phyloP scores from a whole-genome alignment of 1,284 basidiomycete species.

The Paramarasmius palmivorus region DNA sequence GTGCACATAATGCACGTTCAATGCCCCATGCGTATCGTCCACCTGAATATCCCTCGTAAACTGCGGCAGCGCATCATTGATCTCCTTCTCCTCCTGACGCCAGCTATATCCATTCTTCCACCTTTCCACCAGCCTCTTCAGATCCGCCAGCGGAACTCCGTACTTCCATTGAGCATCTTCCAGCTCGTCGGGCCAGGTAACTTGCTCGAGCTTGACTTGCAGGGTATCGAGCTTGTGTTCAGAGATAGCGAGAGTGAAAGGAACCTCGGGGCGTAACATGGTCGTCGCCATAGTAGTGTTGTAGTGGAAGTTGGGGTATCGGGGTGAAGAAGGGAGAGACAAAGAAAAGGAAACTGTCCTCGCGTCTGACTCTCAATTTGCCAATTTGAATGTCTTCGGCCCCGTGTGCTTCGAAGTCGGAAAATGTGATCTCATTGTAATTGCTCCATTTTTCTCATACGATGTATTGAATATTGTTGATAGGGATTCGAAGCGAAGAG shows the following conservation, averaged over 20 bases:
- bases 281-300: background rate
- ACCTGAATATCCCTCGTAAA: constrained; percentile 46
- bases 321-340: background rate
- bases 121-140: constrained; percentile 38
- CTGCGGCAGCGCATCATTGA: constrained; percentile 48
- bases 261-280: background rate
- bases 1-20: constrained; percentile 54
- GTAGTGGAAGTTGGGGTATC: background rate
- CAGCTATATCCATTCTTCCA: constrained; percentile 51
- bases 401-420: too few species aligned
- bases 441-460: too few species aligned
- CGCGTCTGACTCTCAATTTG: too few species aligned
- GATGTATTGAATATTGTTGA: too few species aligned
- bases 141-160: constrained; percentile 46
- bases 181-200: constrained; percentile 47
- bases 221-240: constrained; percentile 36
- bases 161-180: constrained; percentile 45
- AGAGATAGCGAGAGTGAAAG: constrained; percentile 43
- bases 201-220: constrained; percentile 39
- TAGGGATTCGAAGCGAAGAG: too few species aligned
- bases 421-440: too few species aligned
- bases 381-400: too few species aligned
- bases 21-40: constrained; percentile 35
- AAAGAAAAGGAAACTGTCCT: too few species aligned
- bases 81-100: constrained; percentile 39